A percentile compares a stretch with the other conserved stretches of the same genome.
phyloP scores from a whole-genome alignment of 2,329 filamentous ascomycete genomes.

The Pseudocercospora ulei region DNA sequence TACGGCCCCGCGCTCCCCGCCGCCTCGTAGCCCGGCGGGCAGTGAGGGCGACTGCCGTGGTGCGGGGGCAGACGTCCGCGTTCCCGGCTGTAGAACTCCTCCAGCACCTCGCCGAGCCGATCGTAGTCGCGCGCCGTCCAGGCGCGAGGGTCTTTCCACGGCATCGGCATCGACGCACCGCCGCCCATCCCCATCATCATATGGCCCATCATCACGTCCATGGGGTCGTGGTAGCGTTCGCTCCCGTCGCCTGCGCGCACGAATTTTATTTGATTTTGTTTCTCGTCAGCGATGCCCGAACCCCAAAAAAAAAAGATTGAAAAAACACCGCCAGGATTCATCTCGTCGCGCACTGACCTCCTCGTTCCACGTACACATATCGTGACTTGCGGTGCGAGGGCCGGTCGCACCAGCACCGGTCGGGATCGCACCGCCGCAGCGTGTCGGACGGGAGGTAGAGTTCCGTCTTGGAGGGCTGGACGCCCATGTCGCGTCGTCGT shows the following conservation, averaged over 20 bases:
- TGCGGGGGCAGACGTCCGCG: too few species aligned
- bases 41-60: too few species aligned
- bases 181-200: conserved; percentile 16
- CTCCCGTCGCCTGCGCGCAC: conserved; percentile 18
- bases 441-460: conserved; percentile 25
- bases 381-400: conserved; percentile 19
- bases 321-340: too few species aligned
- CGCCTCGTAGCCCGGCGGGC: too few species aligned
- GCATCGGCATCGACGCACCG: conserved; percentile 8
- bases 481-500: conserved; percentile 28
- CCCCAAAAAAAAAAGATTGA: too few species aligned
- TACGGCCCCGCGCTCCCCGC: background rate
- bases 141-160: conserved; percentile 19
- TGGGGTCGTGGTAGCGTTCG: conserved; percentile 24
- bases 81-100: conserved; percentile 17
- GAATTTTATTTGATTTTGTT: too few species aligned
- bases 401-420: conserved; percentile 23
- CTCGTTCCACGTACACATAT: conserved; percentile 27
- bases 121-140: conserved; percentile 28
- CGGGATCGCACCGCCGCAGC: conserved; percentile 23
- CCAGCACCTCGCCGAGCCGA: conserved; percentile 24
- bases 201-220: conserved; percentile 23
- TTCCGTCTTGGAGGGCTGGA: conserved; percentile 23
- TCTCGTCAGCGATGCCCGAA: too few species aligned
- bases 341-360: too few species aligned